Percentiles rank a stretch among this genome's conserved stretches.
These are phyloP conservation scores for Kuraishia floccosa DNA, from an alignment of 805 yeast species.

Conservation along the genomic window DNA sequence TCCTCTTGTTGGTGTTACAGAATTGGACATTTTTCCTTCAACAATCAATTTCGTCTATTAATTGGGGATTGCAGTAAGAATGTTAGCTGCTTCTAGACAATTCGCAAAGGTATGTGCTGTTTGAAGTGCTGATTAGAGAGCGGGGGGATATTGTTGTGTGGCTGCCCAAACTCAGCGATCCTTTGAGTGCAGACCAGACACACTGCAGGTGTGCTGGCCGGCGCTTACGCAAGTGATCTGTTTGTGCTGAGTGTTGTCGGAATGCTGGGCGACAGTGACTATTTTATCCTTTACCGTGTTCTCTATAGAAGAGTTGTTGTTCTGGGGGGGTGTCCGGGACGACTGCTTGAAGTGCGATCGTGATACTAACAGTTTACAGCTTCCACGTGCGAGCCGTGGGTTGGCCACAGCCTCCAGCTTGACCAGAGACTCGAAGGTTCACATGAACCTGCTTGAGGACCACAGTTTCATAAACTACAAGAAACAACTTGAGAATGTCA, in stretches of 20 bases:
- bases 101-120: constrained; percentile 1
- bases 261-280: no score
- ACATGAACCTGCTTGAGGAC: constrained; percentile 51
- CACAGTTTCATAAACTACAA: constrained; percentile 87
- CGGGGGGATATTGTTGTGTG: no score
- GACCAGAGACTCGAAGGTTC: constrained; percentile 43
- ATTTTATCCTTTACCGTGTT: no score
- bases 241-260: no score
- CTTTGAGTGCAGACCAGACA: no score
- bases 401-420: constrained; percentile 39
- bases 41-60: background rate
- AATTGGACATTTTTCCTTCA: background rate
- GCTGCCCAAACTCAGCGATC: no score
- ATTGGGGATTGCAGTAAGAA: background rate
- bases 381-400: constrained; percentile 21
- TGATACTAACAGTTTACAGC: background rate
- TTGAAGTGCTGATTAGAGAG: no score
- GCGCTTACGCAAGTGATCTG: no score
- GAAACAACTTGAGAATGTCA: constrained; percentile 78
- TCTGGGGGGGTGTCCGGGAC: no score
- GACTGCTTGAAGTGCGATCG: no score
- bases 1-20: background rate
- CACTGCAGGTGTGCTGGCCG: no score
- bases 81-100: constrained; percentile 5
- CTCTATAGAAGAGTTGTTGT: no score